A percentile compares a stretch with the other conserved stretches of the same genome.
Evolutionary conservation across 2,329 filamentous ascomycete species (phyloP).

Genomic region (Ceratocystis huliohia): DNA sequence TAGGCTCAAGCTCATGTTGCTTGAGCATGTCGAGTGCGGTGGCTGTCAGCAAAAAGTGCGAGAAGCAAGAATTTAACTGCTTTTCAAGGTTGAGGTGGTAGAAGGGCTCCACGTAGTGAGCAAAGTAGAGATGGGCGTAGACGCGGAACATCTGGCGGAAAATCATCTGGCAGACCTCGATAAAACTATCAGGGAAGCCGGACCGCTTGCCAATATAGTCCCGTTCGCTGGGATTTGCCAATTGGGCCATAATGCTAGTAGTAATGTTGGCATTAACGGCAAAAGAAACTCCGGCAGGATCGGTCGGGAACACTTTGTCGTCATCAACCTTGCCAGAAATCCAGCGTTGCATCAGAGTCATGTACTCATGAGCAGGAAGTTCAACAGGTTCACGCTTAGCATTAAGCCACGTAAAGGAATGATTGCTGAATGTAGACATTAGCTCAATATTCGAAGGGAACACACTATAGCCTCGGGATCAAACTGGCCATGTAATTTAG

Average conservation of each 20-base stretch:
- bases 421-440: slow-evolving; percentile 42
- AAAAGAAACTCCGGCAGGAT: slow-evolving; percentile 57
- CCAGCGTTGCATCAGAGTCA: slow-evolving; percentile 93
- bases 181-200: slow-evolving; percentile 82
- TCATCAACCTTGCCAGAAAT: slow-evolving; percentile 94
- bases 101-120: slow-evolving; percentile 76
- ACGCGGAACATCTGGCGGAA: slow-evolving; percentile 98
- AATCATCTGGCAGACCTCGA: slow-evolving; percentile 81
- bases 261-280: slow-evolving; percentile 48
- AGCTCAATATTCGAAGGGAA: background rate
- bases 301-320: slow-evolving; percentile 77
- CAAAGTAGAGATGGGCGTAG: slow-evolving; percentile 95
- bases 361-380: slow-evolving; percentile 84
- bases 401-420: slow-evolving; percentile 95
- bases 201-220: slow-evolving; percentile 85
- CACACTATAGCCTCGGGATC: too few species aligned
- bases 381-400: slow-evolving; percentile 76
- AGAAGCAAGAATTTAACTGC: slow-evolving; percentile 77
- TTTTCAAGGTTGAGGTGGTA: slow-evolving; percentile 72
- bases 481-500: background rate
- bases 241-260: slow-evolving; percentile 47
- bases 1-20: slow-evolving; percentile 83
- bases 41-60: slow-evolving; percentile 69
- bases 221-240: slow-evolving; percentile 47
- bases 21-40: slow-evolving; percentile 74